These are phyloP conservation scores for Alternaria panax DNA, from an alignment of 2,329 filamentous ascomycete species.

Conservation along the genomic window DNA sequence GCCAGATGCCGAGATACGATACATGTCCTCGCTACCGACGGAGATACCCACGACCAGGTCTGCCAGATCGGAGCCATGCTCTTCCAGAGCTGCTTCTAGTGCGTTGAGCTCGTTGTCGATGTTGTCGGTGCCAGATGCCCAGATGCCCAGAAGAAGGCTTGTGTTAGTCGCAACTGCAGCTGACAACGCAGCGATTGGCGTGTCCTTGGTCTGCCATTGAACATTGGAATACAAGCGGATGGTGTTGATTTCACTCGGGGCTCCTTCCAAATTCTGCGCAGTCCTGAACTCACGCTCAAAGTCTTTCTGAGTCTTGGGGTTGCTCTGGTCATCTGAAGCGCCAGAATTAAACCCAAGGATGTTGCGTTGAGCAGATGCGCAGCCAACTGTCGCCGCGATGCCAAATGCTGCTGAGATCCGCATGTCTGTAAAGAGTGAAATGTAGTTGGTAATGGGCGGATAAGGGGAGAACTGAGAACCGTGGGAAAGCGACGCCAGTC, in stretches of 20 bases:
- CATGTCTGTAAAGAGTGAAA: not conserved
- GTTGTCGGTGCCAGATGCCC: constrained; percentile 63
- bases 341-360: constrained; percentile 9
- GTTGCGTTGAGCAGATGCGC: not conserved
- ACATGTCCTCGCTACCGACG: constrained; percentile 59
- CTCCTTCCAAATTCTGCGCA: constrained; percentile 68
- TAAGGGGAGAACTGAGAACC: not conserved
- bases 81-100: constrained; percentile 38
- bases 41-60: constrained; percentile 48
- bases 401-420: not conserved
- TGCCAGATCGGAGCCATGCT: constrained; percentile 60
- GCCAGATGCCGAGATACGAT: constrained; percentile 73
- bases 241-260: constrained; percentile 69
- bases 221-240: constrained; percentile 77
- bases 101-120: constrained; percentile 48
- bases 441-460: not conserved
- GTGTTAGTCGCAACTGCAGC: constrained; percentile 46
- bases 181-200: constrained; percentile 63
- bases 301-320: constrained; percentile 66
- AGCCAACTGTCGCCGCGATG: not conserved
- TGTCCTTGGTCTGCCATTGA: constrained; percentile 69
- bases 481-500: too few species aligned
- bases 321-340: constrained; percentile 34
- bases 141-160: constrained; percentile 49
- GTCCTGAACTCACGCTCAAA: constrained; percentile 74